A percentile compares a stretch with the other conserved stretches of the same genome.
Evolutionary conservation across 495 filamentous ascomycete species (phyloP).

Genomic region (Podospora pseudopauciseta): DNA sequence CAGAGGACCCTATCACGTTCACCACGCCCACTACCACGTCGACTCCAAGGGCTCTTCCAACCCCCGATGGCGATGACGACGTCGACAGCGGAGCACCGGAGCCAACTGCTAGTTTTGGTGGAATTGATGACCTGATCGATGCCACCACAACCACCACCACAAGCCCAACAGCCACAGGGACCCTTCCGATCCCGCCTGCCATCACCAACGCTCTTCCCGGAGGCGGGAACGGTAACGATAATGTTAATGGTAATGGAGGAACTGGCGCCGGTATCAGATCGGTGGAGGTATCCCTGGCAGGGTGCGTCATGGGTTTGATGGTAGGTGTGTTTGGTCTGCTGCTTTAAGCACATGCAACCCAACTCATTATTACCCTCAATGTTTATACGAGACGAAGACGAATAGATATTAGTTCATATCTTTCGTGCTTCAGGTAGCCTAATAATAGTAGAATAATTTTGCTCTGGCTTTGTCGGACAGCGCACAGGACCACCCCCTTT

Average conservation of each 20-base stretch:
- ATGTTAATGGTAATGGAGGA: neutral
- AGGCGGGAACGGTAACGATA: neutral
- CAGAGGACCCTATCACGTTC: neutral
- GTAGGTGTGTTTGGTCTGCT: neutral
- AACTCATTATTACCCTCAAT: neutral
- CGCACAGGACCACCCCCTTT: neutral
- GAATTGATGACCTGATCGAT: neutral
- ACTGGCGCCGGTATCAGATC: neutral
- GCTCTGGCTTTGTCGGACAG: neutral
- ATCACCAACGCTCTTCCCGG: neutral
- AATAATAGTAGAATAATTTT: neutral
- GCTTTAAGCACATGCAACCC: neutral
- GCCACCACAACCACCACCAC: neutral
- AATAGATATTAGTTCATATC: neutral
- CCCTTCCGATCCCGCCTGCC: neutral
- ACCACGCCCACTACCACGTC: neutral
- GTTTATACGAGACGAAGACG: neutral
- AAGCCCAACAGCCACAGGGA: neutral
- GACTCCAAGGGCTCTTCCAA: neutral
- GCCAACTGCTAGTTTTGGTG: neutral
- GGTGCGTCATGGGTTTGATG: neutral
- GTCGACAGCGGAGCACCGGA: neutral
- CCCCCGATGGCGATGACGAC: neutral
- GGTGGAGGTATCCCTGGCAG: neutral
- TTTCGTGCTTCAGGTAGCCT: neutral